Evolutionary conservation across 768 basidiomycete species (phyloP).

Genomic region (Porpolomopsis calyptriformis): DNA sequence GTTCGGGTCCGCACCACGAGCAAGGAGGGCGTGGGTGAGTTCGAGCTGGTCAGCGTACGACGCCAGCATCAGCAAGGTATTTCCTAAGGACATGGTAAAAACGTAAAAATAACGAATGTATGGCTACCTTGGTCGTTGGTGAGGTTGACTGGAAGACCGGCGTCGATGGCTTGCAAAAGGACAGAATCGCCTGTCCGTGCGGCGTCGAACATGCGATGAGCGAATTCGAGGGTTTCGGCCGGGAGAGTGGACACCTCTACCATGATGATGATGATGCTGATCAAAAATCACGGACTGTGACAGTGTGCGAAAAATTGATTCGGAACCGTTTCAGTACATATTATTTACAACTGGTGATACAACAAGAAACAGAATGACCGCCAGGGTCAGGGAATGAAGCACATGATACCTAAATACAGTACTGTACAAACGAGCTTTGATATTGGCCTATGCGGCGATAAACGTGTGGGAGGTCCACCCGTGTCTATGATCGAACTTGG

Average conservation of each 20-base stretch:
- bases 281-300: no score
- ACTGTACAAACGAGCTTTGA: no score
- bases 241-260: constrained; percentile 18
- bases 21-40: neutral
- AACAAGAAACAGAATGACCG: no score
- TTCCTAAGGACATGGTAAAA: constrained; percentile 34
- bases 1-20: constrained; percentile 36
- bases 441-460: no score
- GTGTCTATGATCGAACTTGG: no score
- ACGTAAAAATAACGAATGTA: neutral
- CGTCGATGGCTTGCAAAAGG: constrained; percentile 51
- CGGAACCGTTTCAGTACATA: no score
- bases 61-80: constrained; percentile 59
- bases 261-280: no score
- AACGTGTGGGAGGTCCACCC: no score
- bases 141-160: constrained; percentile 61
- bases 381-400: no score
- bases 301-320: no score
- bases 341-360: no score
- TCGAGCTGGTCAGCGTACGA: constrained; percentile 20
- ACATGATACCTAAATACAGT: no score
- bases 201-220: constrained; percentile 65
- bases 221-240: constrained; percentile 40
- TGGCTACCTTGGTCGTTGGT: constrained; percentile 57
- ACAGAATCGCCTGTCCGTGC: constrained; percentile 49